Evolutionary conservation across 2,329 filamentous ascomycete genomes (phyloP), one percentile per base, ranked within the genome.

Genomic region (Arthroderma sp.): DNA sequence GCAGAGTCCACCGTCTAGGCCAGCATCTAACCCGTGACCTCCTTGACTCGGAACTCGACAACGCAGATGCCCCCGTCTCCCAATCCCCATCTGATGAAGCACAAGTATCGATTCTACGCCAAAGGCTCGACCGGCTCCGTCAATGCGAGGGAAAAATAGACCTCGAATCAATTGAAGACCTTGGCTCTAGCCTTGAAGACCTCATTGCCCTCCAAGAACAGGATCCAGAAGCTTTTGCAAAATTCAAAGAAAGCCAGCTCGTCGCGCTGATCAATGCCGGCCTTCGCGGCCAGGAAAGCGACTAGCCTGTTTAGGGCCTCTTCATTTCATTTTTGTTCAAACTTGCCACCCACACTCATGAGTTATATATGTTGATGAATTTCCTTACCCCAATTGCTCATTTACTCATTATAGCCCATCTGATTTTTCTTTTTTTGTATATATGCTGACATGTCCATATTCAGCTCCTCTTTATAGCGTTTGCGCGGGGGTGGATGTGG

Each of bases 1-100:
- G 80, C 30, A 75, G 75, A 30, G 73, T 84, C 52, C 80, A 83
- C 55, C 77, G 80, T 28, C 72, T 84, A 33, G 78, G 80, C 29
- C 79, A 83, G 54, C 72, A 75, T 50, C 67, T 84, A 38, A 75
- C 79, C 15, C 75, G 78, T 36, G 77, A 81, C 47, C 70, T 83
- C 33, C 64, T 83, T 37, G 39, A 39, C 10, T 67, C 71, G 3
- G 65, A 70, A 3, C 52, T 67, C 2, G 65, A 69, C 43, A 56
- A 63, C 32, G 46, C 56, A 53, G 49, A 56, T 42, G 57, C 66
- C 33, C 58, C 62, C 22, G 52, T 55, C 4, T 51, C 56, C 6
- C 57, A 58, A 2, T 57, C 57, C 2, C 59, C 57, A 1, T 59
- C 61, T 2, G 65, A 68, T 33, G 57, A 67, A 10, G 58, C 61